These are phyloP conservation scores for Waltergamsia citrina DNA, from an alignment of 2,329 filamentous ascomycete species.

Conservation along the genomic window DNA sequence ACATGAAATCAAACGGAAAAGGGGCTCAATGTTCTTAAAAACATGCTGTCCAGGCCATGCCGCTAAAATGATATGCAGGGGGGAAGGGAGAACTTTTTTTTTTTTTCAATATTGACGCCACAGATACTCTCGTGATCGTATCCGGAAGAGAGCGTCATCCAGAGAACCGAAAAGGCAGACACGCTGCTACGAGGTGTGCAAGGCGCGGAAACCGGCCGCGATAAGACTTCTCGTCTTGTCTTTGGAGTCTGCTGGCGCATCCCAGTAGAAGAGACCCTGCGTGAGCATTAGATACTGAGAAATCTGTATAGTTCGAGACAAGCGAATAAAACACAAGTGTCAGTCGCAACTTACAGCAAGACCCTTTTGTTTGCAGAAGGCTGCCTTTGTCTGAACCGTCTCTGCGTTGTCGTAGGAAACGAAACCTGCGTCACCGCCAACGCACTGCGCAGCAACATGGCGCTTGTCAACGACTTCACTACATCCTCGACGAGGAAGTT, in stretches of 20 bases:
- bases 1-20: too few relatives aligned
- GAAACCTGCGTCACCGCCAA: slow-evolving; percentile 66
- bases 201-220: slow-evolving; percentile 46
- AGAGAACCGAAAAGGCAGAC: too few relatives aligned
- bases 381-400: slow-evolving; percentile 66
- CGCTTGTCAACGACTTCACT: slow-evolving; percentile 60
- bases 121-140: too few relatives aligned
- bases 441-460: slow-evolving; percentile 60
- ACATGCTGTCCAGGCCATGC: too few relatives aligned
- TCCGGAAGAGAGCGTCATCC: too few relatives aligned
- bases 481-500: slow-evolving; percentile 52
- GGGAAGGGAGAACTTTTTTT: too few relatives aligned
- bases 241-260: slow-evolving; percentile 60
- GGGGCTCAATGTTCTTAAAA: too few relatives aligned
- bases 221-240: slow-evolving; percentile 48
- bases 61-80: too few relatives aligned
- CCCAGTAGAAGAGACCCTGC: slow-evolving; percentile 74
- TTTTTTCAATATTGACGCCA: too few relatives aligned
- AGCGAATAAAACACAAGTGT: slow-evolving; percentile 4
- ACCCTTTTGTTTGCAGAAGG: slow-evolving; percentile 60
- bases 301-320: not conserved
- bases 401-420: slow-evolving; percentile 72
- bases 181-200: slow-evolving; percentile 38
- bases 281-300: slow-evolving; percentile 4
- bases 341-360: slow-evolving; percentile 44